Conservation (phyloP, 1,139 yeast genomes). For the Zygosaccharomyces sapae region DNA sequence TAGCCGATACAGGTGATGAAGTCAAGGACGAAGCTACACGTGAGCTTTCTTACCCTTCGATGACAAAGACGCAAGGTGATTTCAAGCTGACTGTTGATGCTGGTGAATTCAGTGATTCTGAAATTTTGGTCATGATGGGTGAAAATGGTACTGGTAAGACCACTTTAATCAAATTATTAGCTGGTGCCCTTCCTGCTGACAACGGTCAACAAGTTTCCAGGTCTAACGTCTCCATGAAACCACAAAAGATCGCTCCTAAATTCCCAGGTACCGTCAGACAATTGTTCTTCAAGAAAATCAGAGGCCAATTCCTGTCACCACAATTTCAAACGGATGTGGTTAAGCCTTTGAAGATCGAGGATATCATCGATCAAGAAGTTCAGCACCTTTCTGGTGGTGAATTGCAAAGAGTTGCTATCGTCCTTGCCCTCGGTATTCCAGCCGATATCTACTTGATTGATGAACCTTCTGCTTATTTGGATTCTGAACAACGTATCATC, state of each 20-base stretch:
- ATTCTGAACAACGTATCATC: slow-evolving; percentile 98
- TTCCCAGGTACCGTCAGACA: slow-evolving; percentile 98
- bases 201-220: slow-evolving; percentile 74
- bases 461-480: slow-evolving; percentile 97
- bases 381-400: slow-evolving; percentile 99
- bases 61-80: slow-evolving; percentile 93
- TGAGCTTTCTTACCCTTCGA: slow-evolving; percentile 69
- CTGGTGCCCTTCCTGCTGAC: slow-evolving; percentile 89
- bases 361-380: slow-evolving; percentile 94
- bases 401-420: slow-evolving; percentile 98
- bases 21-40: slow-evolving; percentile 73
- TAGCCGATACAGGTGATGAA: slow-evolving; percentile 86
- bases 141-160: slow-evolving; percentile 99
- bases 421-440: slow-evolving; percentile 84
- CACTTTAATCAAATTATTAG: slow-evolving; percentile 88
- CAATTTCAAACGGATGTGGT: slow-evolving; percentile 98
- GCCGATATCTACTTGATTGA: slow-evolving; percentile 96
- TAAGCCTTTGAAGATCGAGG: slow-evolving; percentile 90
- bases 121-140: slow-evolving; percentile 98
- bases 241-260: slow-evolving; percentile 98
- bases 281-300: slow-evolving; percentile 90
- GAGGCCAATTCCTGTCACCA: slow-evolving; percentile 90
- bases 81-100: slow-evolving; percentile 74
- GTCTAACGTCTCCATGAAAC: slow-evolving; percentile 92
- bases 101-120: slow-evolving; percentile 94